Evolutionary conservation across 306 rosid genomes (phyloP).

Genomic region (Phaseolus lunatus): DNA sequence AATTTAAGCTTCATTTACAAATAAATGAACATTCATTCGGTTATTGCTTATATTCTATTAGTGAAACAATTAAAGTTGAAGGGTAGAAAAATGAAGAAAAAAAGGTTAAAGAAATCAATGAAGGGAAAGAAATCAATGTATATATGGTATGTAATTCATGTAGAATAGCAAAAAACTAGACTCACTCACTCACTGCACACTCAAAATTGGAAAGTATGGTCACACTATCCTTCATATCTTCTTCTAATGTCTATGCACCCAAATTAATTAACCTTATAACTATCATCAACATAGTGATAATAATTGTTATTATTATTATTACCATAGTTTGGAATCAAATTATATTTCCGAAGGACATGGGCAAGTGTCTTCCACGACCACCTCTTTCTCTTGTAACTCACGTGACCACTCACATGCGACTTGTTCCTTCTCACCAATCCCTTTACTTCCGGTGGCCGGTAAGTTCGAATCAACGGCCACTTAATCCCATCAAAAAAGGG

Average conservation of each 20-base stretch:
- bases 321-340: conserved; percentile 38
- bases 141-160: conserved; percentile 18
- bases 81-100: too few species aligned
- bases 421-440: conserved; percentile 57
- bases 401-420: conserved; percentile 48
- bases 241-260: conserved; percentile 24
- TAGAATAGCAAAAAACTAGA: conserved; percentile 37
- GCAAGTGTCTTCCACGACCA: conserved; percentile 69
- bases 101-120: too few species aligned
- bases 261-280: conserved; percentile 14
- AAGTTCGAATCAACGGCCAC: conserved; percentile 81
- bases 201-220: conserved; percentile 46
- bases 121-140: neutral
- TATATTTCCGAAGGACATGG: conserved; percentile 37
- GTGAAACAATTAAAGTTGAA: too few species aligned
- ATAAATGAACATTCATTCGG: too few species aligned
- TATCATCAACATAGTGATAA: conserved; percentile 45
- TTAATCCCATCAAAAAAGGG: conserved; percentile 83
- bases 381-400: conserved; percentile 47
- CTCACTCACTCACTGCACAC: conserved; percentile 27
- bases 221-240: neutral
- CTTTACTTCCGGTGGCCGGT: conserved; percentile 68
- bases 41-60: too few species aligned
- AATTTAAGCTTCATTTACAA: too few species aligned
- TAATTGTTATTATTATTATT: conserved; percentile 54